These are phyloP conservation scores for Nematodospora anomalae DNA, from an alignment of 1,139 yeast genomes.

Conservation along the genomic window DNA sequence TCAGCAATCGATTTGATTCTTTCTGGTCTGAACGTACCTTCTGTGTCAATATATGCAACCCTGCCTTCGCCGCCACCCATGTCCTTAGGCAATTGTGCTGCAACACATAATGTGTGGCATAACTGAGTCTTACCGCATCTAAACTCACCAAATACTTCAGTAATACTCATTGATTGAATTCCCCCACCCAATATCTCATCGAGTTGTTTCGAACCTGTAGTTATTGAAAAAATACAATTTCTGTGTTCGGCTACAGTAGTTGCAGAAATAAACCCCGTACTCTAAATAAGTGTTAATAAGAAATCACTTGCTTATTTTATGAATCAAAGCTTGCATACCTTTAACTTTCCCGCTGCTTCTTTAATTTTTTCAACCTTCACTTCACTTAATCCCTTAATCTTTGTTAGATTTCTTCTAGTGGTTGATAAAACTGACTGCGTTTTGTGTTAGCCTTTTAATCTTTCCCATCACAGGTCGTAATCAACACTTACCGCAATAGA, in stretches of 20 bases:
- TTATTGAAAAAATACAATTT: constrained; percentile 43
- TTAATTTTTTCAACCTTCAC: constrained; percentile 62
- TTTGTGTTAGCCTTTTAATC: constrained; percentile 10
- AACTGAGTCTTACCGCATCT: constrained; percentile 63
- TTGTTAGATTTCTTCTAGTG: constrained; percentile 52
- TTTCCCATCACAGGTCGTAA: background rate
- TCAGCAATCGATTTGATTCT: constrained; percentile 55
- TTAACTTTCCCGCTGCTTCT: constrained; percentile 56
- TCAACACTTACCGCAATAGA: constrained; percentile 48
- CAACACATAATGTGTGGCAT: constrained; percentile 60
- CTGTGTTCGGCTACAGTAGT: constrained; percentile 51
- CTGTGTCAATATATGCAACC: constrained; percentile 61
- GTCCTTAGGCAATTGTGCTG: constrained; percentile 53
- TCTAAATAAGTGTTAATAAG: constrained; percentile 11
- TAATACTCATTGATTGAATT: constrained; percentile 58
- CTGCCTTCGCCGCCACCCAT: constrained; percentile 65
- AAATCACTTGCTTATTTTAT: background rate
- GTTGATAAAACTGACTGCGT: constrained; percentile 50
- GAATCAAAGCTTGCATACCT: constrained; percentile 16
- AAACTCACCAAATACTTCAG: constrained; percentile 65
- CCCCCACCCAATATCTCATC: constrained; percentile 61
- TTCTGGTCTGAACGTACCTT: constrained; percentile 61
- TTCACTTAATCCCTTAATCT: constrained; percentile 57
- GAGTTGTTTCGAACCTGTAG: constrained; percentile 56
- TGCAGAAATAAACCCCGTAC: constrained; percentile 55